Percentiles rank a stretch among this genome's conserved stretches.
Evolutionary conservation across 2,329 filamentous ascomycete genomes (phyloP).

Genomic region (Cyphellophora europaea): DNA sequence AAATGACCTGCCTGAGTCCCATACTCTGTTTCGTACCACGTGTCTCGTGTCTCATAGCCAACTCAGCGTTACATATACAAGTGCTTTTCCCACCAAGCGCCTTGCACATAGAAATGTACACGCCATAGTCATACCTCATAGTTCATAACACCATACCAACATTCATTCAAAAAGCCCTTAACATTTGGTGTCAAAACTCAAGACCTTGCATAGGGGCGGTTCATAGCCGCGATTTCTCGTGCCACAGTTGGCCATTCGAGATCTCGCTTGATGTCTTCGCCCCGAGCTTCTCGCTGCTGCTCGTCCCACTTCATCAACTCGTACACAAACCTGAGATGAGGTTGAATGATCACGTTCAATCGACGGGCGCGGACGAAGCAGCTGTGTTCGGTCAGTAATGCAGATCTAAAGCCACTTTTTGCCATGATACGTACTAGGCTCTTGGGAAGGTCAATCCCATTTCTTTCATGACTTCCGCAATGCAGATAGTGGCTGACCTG

Average conservation of each 20-base stretch:
- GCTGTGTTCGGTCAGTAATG: constrained; percentile 26
- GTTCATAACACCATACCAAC: no score
- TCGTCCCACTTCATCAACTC: constrained; percentile 97
- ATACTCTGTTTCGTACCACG: no score
- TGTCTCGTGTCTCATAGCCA: no score
- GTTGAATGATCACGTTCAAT: constrained; percentile 96
- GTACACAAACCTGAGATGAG: constrained; percentile 87
- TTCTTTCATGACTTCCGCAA: constrained; percentile 92
- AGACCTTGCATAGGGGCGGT: constrained; percentile 77
- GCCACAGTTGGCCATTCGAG: constrained; percentile 86
- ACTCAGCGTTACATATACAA: no score
- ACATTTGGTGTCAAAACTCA: no score
- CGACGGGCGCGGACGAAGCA: constrained; percentile 89
- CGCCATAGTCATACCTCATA: no score
- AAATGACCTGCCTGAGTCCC: no score
- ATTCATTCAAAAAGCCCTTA: no score
- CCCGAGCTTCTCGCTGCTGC: constrained; percentile 35
- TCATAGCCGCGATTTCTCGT: constrained; percentile 90
- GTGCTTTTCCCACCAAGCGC: no score
- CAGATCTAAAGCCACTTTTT: not conserved
- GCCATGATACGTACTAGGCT: constrained; percentile 56
- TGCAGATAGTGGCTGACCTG: constrained; percentile 91
- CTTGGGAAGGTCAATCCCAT: constrained; percentile 74
- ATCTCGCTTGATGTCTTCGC: constrained; percentile 54
- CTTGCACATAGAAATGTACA: no score